Conservation (phyloP, 2,329 filamentous ascomycete species). For the Monilinia aucupariae region DNA sequence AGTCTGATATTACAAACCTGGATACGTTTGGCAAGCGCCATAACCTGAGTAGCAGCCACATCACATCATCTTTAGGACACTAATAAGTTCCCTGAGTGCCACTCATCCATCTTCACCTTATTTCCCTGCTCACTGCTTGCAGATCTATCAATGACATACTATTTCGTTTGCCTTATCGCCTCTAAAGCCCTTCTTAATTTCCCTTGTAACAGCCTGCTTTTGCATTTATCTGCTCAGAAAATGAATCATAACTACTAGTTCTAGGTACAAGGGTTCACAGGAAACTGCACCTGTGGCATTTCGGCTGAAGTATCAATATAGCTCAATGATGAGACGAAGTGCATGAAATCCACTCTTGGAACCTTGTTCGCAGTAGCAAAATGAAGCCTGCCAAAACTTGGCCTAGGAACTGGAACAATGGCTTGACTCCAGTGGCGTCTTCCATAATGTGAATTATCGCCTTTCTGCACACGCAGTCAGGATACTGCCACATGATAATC, state of each 20-base stretch:
- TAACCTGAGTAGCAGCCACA: too few species aligned
- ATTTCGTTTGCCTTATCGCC: neutral
- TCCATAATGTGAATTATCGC: conserved; percentile 33
- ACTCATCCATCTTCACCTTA: neutral
- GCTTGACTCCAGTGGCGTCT: conserved; percentile 27
- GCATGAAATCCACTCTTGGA: conserved; percentile 24
- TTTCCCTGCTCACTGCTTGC: neutral
- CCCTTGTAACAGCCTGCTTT: neutral
- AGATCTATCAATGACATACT: neutral
- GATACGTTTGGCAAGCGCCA: too few species aligned
- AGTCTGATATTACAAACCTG: too few species aligned
- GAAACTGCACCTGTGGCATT: neutral
- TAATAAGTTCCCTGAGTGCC: neutral
- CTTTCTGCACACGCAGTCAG: conserved; percentile 37
- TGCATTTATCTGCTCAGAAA: neutral
- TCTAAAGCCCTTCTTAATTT: neutral
- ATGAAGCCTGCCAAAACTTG: conserved; percentile 20
- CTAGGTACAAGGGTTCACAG: neutral
- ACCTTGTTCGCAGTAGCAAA: conserved; percentile 24
- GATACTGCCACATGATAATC: conserved; percentile 27
- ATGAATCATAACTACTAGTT: neutral
- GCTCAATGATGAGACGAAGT: neutral
- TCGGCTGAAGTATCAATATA: neutral
- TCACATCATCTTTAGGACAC: too few species aligned
- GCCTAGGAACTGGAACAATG: conserved; percentile 24